Evolutionary conservation across 306 rosid genomes (phyloP).

Genomic region (Vigna unguiculata): DNA sequence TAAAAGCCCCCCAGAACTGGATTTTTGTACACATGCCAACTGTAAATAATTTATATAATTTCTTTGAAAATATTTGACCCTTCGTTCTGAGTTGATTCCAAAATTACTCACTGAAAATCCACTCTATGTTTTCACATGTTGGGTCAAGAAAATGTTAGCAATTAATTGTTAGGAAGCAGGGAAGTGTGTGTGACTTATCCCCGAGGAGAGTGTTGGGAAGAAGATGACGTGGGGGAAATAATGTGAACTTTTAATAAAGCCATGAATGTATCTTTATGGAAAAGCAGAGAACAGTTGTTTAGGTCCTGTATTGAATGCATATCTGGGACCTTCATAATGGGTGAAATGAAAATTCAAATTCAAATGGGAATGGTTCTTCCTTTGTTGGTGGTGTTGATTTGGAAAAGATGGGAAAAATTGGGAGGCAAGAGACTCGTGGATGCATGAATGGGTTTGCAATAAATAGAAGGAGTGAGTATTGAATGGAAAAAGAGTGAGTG

Average conservation of each 20-base stretch:
- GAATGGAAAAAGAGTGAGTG: constrained; percentile 23
- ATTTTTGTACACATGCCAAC: constrained; percentile 25
- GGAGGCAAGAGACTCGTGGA: constrained; percentile 34
- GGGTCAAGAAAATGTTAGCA: not conserved
- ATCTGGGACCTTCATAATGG: constrained; percentile 32
- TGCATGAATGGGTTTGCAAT: constrained; percentile 50
- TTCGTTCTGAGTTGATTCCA: not conserved
- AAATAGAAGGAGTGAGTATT: constrained; percentile 42
- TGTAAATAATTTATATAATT: constrained; percentile 14
- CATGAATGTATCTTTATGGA: constrained; percentile 34
- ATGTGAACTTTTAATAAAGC: constrained; percentile 26
- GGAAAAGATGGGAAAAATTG: constrained; percentile 39
- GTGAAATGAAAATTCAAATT: constrained; percentile 44
- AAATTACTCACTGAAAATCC: not conserved
- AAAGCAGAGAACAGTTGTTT: constrained; percentile 35
- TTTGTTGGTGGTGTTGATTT: constrained; percentile 18
- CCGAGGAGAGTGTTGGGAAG: constrained; percentile 4
- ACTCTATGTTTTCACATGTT: constrained; percentile 25
- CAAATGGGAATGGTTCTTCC: constrained; percentile 26
- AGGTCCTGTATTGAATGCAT: constrained; percentile 38
- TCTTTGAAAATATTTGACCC: not conserved
- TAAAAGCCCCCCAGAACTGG: not conserved
- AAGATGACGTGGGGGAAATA: constrained; percentile 35
- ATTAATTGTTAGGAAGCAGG: constrained; percentile 4
- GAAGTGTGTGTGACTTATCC: not conserved